Percentiles rank a stretch among this genome's conserved stretches.
Evolutionary conservation across 352 stramenopile species (phyloP).

Genomic region (Thalassiosira oceanica): DNA sequence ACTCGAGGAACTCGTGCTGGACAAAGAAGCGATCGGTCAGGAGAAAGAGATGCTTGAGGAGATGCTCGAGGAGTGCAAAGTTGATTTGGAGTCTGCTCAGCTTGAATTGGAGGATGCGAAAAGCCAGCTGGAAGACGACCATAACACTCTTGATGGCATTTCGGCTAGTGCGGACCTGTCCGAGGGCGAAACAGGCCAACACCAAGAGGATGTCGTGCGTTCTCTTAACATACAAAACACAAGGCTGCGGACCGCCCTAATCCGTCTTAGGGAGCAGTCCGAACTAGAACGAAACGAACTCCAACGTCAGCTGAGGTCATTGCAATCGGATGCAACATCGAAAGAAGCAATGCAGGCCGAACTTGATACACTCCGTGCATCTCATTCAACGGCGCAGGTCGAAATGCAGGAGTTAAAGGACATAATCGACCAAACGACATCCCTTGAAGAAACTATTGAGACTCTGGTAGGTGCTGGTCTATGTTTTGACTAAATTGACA

Average conservation of each 20-base stretch:
- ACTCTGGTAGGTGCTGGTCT: too few species aligned
- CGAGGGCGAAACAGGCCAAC: background rate
- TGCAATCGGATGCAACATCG: slow-evolving; percentile 50
- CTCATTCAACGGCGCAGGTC: slow-evolving; percentile 39
- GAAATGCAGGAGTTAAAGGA: slow-evolving; percentile 77
- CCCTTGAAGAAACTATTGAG: slow-evolving; percentile 78
- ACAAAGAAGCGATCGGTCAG: slow-evolving; percentile 75
- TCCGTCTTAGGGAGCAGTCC: slow-evolving; percentile 73
- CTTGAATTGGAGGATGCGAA: slow-evolving; percentile 74
- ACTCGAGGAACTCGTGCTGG: slow-evolving; percentile 77
- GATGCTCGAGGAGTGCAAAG: slow-evolving; percentile 41
- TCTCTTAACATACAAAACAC: slow-evolving; percentile 74
- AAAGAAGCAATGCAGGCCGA: slow-evolving; percentile 44
- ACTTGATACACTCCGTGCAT: slow-evolving; percentile 41
- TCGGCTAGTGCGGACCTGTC: background rate
- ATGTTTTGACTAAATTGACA: too few species aligned
- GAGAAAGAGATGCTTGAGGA: slow-evolving; percentile 77
- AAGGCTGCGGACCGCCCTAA: slow-evolving; percentile 69
- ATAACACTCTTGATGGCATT: slow-evolving; percentile 1
- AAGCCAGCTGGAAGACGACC: slow-evolving; percentile 28
- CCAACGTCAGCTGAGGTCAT: slow-evolving; percentile 47
- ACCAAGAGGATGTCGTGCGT: slow-evolving; percentile 41
- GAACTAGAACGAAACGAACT: slow-evolving; percentile 72
- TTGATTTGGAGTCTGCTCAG: slow-evolving; percentile 49
- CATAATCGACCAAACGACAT: slow-evolving; percentile 74